A percentile compares a stretch with the other conserved stretches of the same genome.
phyloP scores from a whole-genome alignment of 352 stramenopile genomes.

The Phytophthora podocarpi region DNA sequence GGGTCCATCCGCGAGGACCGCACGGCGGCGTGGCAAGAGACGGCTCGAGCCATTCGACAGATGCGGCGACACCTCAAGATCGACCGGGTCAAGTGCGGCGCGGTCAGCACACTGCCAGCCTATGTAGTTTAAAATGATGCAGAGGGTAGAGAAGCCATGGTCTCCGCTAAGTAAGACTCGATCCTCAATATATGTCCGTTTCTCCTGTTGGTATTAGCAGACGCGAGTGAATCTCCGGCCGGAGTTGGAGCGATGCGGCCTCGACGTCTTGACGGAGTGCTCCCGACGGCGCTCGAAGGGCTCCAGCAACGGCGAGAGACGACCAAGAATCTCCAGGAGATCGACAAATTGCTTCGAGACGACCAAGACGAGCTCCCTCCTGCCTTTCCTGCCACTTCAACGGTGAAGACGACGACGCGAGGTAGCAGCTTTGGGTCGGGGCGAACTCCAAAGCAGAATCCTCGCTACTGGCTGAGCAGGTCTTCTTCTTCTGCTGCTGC shows the following conservation, averaged over 20 bases:
- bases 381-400: background rate
- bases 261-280: slow-evolving; percentile 23
- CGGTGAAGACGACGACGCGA: background rate
- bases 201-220: background rate
- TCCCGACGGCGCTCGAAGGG: slow-evolving; percentile 24
- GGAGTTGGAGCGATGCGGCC: background rate
- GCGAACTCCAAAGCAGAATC: slow-evolving; percentile 6
- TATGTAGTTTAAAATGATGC: slow-evolving; percentile 29
- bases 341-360: slow-evolving; percentile 33
- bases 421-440: slow-evolving; percentile 30
- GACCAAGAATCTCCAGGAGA: slow-evolving; percentile 24
- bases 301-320: slow-evolving; percentile 31
- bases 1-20: slow-evolving; percentile 37
- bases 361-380: slow-evolving; percentile 9
- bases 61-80: slow-evolving; percentile 46
- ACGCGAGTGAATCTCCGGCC: too few relatives aligned
- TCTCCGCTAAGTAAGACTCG: background rate
- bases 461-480: slow-evolving; percentile 18
- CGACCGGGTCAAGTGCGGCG: slow-evolving; percentile 20
- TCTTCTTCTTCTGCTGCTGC: too few relatives aligned
- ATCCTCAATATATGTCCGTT: slow-evolving; percentile 25
- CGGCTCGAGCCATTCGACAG: slow-evolving; percentile 36
- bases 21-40: slow-evolving; percentile 42
- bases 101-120: slow-evolving; percentile 33
- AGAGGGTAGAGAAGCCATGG: background rate